Percentiles rank a stretch among this genome's conserved stretches.
Conservation (phyloP, 805 yeast species). For the Zygosaccharomyces pseudorouxii region DNA sequence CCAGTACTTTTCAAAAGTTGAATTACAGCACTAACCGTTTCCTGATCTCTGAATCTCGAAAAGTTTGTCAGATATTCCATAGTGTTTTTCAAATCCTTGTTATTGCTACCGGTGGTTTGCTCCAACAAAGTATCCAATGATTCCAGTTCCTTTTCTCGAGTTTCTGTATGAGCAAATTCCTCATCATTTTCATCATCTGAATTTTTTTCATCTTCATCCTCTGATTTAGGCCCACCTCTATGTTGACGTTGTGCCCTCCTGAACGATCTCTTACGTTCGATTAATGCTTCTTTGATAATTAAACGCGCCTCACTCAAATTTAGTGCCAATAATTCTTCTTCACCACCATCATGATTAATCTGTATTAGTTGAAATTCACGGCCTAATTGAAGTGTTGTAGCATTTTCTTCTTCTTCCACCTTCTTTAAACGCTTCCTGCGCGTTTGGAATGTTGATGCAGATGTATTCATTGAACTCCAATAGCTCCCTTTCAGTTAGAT, state of each 20-base stretch:
- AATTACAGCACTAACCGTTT: conserved; percentile 91
- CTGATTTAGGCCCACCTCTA: conserved; percentile 25
- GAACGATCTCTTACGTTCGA: conserved; percentile 61
- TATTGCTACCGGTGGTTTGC: conserved; percentile 57
- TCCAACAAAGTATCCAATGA: conserved; percentile 32
- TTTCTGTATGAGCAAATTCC: conserved; percentile 43
- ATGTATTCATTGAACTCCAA: conserved; percentile 60
- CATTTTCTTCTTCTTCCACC: conserved; percentile 86
- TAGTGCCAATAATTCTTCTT: conserved; percentile 72
- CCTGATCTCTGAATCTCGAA: conserved; percentile 86
- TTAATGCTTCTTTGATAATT: conserved; percentile 82
- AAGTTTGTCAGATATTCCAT: conserved; percentile 80
- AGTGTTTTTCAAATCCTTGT: conserved; percentile 87
- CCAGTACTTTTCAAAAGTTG: conserved; percentile 68
- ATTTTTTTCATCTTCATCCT: conserved; percentile 17
- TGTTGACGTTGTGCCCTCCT: conserved; percentile 32
- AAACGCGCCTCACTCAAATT: conserved; percentile 88
- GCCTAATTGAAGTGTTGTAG: conserved; percentile 80
- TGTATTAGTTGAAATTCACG: conserved; percentile 87
- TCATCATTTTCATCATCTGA: conserved; percentile 28
- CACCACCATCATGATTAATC: conserved; percentile 73
- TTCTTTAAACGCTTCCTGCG: conserved; percentile 67
- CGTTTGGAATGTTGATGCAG: conserved; percentile 83
- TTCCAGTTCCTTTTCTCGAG: conserved; percentile 41
- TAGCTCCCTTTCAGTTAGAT: not conserved